Conservation (phyloP, 805 yeast species). For the Ogataea paraovalis region DNA sequence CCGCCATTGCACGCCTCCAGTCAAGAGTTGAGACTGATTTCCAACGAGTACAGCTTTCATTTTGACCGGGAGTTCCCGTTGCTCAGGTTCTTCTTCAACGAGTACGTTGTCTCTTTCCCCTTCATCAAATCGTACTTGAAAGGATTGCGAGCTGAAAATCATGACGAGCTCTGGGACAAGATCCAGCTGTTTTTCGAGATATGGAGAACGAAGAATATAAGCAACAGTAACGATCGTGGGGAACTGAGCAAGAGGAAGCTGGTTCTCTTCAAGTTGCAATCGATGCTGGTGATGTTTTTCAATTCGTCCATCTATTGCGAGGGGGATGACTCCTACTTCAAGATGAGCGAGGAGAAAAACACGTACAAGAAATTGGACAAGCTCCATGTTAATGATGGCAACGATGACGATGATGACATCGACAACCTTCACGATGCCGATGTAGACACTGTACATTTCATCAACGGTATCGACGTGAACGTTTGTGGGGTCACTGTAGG, state of each 20-base stretch:
- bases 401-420: constrained; percentile 1
- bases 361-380: constrained; percentile 38
- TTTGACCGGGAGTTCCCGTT: constrained; percentile 55
- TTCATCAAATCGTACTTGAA: constrained; percentile 52
- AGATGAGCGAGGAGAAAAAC: constrained; percentile 33
- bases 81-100: constrained; percentile 57
- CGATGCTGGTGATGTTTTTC: constrained; percentile 61
- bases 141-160: constrained; percentile 6
- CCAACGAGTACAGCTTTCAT: constrained; percentile 16
- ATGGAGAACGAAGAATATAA: constrained; percentile 67
- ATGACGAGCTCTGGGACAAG: constrained; percentile 64
- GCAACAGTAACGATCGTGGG: constrained; percentile 70
- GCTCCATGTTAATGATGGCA: constrained; percentile 15
- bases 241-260: constrained; percentile 70
- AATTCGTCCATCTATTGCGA: constrained; percentile 69
- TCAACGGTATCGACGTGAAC: constrained; percentile 60
- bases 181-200: constrained; percentile 81
- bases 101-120: constrained; percentile 70
- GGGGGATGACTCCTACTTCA: constrained; percentile 49
- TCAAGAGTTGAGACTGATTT: constrained; percentile 16
- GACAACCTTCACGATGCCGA: constrained; percentile 24
- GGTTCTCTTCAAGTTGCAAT: constrained; percentile 55
- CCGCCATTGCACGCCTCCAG: constrained; percentile 19
- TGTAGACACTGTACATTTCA: constrained; percentile 35
- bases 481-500: constrained; percentile 59